phyloP scores from a whole-genome alignment of 495 filamentous ascomycete species.

The Hyphodiscus hymeniophilus region DNA sequence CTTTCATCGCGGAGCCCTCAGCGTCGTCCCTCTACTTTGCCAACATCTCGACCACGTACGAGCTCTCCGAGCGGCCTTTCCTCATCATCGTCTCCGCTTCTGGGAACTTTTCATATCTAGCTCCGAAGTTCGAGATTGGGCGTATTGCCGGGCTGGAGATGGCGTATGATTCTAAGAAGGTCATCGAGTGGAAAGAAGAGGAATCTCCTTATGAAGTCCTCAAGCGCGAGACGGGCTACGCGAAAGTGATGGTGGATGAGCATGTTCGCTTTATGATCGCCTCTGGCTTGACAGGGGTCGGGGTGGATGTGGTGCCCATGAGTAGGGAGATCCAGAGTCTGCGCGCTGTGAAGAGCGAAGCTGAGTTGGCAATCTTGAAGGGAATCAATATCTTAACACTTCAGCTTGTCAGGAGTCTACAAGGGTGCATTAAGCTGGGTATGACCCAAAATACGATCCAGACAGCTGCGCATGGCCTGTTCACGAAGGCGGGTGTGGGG shows the following conservation, averaged over 20 bases:
- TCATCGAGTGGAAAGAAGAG: slow-evolving; percentile 18
- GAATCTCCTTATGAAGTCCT: slow-evolving; percentile 22
- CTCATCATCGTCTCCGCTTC: slow-evolving; percentile 18
- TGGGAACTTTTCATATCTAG: slow-evolving; percentile 21
- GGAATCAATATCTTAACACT: slow-evolving; percentile 23
- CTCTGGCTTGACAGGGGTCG: slow-evolving; percentile 16
- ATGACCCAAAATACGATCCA: slow-evolving; percentile 22
- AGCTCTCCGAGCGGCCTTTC: slow-evolving; percentile 24
- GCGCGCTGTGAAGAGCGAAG: slow-evolving; percentile 21
- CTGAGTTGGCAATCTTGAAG: slow-evolving; percentile 19
- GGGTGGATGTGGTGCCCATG: slow-evolving; percentile 20
- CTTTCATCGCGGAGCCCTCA: slow-evolving; percentile 24
- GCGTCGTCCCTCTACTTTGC: slow-evolving; percentile 22
- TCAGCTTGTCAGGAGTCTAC: slow-evolving; percentile 19
- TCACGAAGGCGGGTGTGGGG: slow-evolving; percentile 19
- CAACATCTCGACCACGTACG: slow-evolving; percentile 22
- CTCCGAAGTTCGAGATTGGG: slow-evolving; percentile 22
- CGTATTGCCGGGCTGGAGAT: slow-evolving; percentile 22
- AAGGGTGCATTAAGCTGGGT: slow-evolving; percentile 22
- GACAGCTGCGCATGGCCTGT: slow-evolving; percentile 15
- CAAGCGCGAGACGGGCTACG: slow-evolving; percentile 10
- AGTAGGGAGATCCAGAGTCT: slow-evolving; percentile 16
- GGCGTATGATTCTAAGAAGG: slow-evolving; percentile 19
- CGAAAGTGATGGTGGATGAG: slow-evolving; percentile 25
- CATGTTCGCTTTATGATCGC: slow-evolving; percentile 24